phyloP scores from a whole-genome alignment of 2,329 filamentous ascomycete species.

The Ceratocystis colombiana region DNA sequence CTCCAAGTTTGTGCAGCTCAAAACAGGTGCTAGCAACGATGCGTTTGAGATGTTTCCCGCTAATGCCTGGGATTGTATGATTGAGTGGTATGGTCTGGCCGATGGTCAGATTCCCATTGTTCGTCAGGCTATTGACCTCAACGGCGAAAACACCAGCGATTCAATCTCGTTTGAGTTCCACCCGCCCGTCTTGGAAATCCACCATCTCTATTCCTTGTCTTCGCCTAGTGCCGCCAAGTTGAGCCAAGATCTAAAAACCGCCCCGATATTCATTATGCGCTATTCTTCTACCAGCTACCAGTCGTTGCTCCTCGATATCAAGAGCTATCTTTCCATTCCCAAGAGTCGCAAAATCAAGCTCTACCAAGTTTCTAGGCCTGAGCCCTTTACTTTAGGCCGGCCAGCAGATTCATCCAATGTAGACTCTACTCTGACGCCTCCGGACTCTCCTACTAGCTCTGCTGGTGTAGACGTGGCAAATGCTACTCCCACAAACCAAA shows the following conservation, averaged over 20 bases:
- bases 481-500: constrained; percentile 33
- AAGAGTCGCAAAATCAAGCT: constrained; percentile 63
- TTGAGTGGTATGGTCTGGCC: constrained; percentile 71
- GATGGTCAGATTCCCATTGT: constrained; percentile 60
- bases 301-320: constrained; percentile 65
- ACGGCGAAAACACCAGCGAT: constrained; percentile 40
- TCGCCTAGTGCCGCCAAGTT: constrained; percentile 48
- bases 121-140: constrained; percentile 68
- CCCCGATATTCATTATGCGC: constrained; percentile 56
- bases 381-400: constrained; percentile 31
- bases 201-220: constrained; percentile 58
- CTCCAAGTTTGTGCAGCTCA: constrained; percentile 60
- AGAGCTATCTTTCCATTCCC: constrained; percentile 57
- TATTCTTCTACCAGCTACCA: constrained; percentile 61
- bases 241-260: constrained; percentile 49
- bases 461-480: constrained; percentile 28
- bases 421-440: constrained; percentile 34
- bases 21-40: constrained; percentile 55
- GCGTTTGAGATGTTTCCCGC: constrained; percentile 69
- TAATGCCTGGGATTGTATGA: constrained; percentile 70
- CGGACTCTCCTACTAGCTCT: constrained; percentile 35
- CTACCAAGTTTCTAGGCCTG: constrained; percentile 50
- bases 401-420: constrained; percentile 9
- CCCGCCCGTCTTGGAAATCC: constrained; percentile 73
- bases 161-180: constrained; percentile 68